phyloP scores from a whole-genome alignment of 83 land plant genomes.

The Larix sibirica region DNA sequence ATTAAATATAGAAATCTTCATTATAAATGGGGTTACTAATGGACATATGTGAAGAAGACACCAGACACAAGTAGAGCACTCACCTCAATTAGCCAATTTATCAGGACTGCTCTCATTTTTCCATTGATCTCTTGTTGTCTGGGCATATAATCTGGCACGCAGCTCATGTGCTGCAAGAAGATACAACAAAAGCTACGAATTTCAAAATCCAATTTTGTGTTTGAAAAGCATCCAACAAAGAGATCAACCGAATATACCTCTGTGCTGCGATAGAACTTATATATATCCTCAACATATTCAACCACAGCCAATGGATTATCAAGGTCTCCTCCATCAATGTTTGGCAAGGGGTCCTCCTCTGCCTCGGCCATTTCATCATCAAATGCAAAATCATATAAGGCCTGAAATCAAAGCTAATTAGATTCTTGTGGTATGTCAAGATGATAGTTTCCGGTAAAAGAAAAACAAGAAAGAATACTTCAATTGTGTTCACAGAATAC shows the following conservation, averaged over 20 bases:
- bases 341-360: conserved; percentile 33
- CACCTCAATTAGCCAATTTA: conserved; percentile 53
- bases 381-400: neutral
- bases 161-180: conserved; percentile 12
- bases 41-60: neutral
- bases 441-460: too few species aligned
- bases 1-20: too few species aligned
- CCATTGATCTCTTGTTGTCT: conserved; percentile 22
- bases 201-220: neutral
- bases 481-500: too few species aligned
- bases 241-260: conserved; percentile 31
- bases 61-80: neutral
- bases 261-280: conserved; percentile 49
- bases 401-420: neutral
- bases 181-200: neutral
- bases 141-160: conserved; percentile 33
- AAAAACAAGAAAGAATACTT: too few species aligned
- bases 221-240: neutral
- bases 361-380: conserved; percentile 9
- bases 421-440: neutral
- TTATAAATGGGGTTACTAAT: neutral
- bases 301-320: conserved; percentile 56
- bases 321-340: conserved; percentile 48
- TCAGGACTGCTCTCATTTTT: conserved; percentile 46
- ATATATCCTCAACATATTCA: conserved; percentile 68